These are phyloP conservation scores for Penicillium subrubescens DNA, from an alignment of 495 filamentous ascomycete genomes.

Conservation along the genomic window DNA sequence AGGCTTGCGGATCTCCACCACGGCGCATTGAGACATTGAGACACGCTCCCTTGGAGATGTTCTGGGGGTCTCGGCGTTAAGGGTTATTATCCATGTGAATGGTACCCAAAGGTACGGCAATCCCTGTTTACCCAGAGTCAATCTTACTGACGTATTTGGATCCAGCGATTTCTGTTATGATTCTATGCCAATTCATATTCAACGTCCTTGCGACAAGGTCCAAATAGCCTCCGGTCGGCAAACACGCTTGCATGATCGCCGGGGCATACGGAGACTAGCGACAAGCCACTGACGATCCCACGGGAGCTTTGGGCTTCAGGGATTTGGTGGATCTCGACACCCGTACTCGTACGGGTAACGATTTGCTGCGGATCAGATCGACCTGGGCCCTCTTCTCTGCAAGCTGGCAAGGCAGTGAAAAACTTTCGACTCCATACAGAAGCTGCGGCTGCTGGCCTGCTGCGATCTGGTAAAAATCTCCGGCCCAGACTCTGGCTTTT, in stretches of 20 bases:
- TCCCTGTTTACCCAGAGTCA: not conserved
- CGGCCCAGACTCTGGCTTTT: not conserved
- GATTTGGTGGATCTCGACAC: not conserved
- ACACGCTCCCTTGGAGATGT: not conserved
- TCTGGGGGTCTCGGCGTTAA: not conserved
- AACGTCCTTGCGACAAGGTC: not conserved
- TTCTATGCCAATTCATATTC: not conserved
- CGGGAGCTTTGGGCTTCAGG: conserved; percentile 1
- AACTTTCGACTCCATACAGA: not conserved
- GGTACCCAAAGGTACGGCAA: not conserved
- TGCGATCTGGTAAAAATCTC: not conserved
- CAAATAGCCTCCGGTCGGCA: conserved; percentile 5
- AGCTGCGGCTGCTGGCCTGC: not conserved
- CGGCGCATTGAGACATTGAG: not conserved
- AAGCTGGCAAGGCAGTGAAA: not conserved
- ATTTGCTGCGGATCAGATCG: not conserved
- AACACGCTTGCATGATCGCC: conserved; percentile 15
- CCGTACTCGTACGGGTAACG: not conserved
- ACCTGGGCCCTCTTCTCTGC: not conserved
- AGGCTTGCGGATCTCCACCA: not conserved
- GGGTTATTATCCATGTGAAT: not conserved
- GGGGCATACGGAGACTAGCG: conserved; percentile 9
- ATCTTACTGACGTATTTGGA: not conserved
- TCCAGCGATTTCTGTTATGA: not conserved
- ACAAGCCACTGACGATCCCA: conserved; percentile 30